phyloP scores from a whole-genome alignment of 306 rosid genomes.

The Vicia villosa region DNA sequence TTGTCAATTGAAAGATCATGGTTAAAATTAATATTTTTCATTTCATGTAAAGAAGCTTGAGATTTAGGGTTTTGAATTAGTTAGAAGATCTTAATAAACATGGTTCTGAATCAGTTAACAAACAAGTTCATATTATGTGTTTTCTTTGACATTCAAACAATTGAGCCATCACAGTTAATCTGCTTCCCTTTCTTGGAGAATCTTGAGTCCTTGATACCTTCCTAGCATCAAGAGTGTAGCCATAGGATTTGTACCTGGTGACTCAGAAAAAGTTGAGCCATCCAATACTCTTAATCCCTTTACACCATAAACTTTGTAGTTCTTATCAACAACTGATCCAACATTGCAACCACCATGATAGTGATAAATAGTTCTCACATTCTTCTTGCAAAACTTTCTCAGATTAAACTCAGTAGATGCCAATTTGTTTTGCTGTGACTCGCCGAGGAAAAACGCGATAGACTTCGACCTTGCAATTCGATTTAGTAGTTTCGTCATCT shows the following conservation, averaged over 20 bases:
- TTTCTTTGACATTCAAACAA: conserved; percentile 17
- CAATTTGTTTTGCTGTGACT: conserved; percentile 37
- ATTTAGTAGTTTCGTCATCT: conserved; percentile 56
- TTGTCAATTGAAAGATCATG: too few relatives aligned
- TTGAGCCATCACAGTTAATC: too few relatives aligned
- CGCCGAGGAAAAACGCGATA: conserved; percentile 54
- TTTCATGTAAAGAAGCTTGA: too few relatives aligned
- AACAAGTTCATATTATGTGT: neutral
- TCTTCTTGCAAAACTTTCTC: conserved; percentile 52
- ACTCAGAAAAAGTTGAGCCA: conserved; percentile 67
- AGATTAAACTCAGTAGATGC: conserved; percentile 41
- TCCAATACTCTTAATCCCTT: conserved; percentile 59
- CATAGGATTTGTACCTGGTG: conserved; percentile 86
- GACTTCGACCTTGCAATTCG: conserved; percentile 57
- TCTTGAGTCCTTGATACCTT: conserved; percentile 72
- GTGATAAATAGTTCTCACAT: conserved; percentile 67
- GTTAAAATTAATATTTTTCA: too few relatives aligned
- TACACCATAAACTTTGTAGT: conserved; percentile 58
- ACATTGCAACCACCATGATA: conserved; percentile 71
- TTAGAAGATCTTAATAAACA: too few relatives aligned
- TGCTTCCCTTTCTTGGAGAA: conserved; percentile 45
- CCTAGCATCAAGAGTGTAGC: conserved; percentile 76
- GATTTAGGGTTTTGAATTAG: too few relatives aligned
- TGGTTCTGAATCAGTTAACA: too few relatives aligned
- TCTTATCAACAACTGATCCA: conserved; percentile 61